Conservation (phyloP, 257 asterid genomes). For the Linderniella brevidens region DNA sequence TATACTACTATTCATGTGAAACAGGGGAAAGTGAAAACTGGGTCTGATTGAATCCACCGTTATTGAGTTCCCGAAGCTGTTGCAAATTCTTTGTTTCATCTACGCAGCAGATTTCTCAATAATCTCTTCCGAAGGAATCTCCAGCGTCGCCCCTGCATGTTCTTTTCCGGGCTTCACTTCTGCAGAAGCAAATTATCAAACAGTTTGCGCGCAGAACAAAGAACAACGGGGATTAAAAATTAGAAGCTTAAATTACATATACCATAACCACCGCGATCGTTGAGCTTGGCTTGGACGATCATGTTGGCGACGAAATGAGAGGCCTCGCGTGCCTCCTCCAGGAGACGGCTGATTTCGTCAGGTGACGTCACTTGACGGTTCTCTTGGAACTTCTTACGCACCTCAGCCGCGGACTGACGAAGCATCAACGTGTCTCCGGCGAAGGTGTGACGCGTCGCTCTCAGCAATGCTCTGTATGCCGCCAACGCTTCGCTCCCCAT, state of each 20-base stretch:
- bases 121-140: constrained; percentile 71
- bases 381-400: constrained; percentile 80
- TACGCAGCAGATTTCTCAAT: constrained; percentile 34
- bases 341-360: constrained; percentile 48
- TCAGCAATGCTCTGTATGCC: constrained; percentile 68
- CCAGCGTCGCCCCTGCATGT: constrained; percentile 78
- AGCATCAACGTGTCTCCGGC: constrained; percentile 89
- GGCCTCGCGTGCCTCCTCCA: constrained; percentile 85
- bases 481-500: constrained; percentile 63
- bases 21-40: too few relatives aligned
- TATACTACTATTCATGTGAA: too few relatives aligned
- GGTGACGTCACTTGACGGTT: constrained; percentile 65
- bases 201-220: constrained; percentile 15
- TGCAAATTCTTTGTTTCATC: too few relatives aligned
- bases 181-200: constrained; percentile 30
- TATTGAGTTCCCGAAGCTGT: too few relatives aligned
- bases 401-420: constrained; percentile 70
- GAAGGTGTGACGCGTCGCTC: constrained; percentile 73
- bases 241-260: constrained; percentile 10
- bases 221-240: not conserved
- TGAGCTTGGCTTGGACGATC: constrained; percentile 95
- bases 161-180: constrained; percentile 65
- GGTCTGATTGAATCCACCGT: too few relatives aligned
- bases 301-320: constrained; percentile 69
- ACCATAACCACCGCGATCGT: constrained; percentile 82